Evolutionary conservation across 2,329 filamentous ascomycete species (phyloP).

Genomic region (Ophiostoma pallidulum): DNA sequence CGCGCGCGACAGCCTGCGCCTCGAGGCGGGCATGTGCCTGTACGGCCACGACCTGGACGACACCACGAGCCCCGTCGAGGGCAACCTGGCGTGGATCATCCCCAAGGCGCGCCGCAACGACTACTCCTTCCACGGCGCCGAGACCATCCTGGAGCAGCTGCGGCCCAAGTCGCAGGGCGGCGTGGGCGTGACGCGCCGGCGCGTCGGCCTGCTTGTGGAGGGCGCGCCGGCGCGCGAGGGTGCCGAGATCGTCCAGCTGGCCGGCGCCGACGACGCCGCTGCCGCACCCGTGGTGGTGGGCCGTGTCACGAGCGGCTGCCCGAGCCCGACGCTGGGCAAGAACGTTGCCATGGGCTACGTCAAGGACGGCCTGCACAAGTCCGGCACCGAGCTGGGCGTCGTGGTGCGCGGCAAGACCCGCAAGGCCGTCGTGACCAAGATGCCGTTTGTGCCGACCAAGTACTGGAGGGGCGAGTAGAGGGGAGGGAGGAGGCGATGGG

Average conservation of each 20-base stretch:
- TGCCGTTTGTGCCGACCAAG: conserved; percentile 78
- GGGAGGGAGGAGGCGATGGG: no score
- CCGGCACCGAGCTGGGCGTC: conserved; percentile 70
- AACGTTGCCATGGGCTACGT: conserved; percentile 97
- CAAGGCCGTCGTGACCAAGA: conserved; percentile 68
- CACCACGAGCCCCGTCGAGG: conserved; percentile 50
- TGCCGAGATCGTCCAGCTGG: conserved; percentile 57
- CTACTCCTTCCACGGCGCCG: conserved; percentile 71
- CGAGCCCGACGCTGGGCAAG: conserved; percentile 73
- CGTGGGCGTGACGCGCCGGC: conserved; percentile 56
- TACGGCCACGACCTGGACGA: conserved; percentile 97
- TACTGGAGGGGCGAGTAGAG: conserved; percentile 50
- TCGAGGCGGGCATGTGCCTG: conserved; percentile 98
- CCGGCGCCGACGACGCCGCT: conserved; percentile 26
- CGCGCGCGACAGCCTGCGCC: conserved; percentile 79
- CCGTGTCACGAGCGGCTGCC: conserved; percentile 78
- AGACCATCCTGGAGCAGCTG: conserved; percentile 67
- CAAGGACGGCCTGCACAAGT: conserved; percentile 70
- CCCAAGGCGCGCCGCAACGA: conserved; percentile 62
- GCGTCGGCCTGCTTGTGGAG: conserved; percentile 73
- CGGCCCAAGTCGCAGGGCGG: conserved; percentile 65
- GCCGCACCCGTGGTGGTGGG: conserved; percentile 70
- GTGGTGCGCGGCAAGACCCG: conserved; percentile 67
- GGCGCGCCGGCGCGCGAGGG: conserved; percentile 88
- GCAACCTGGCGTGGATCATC: conserved; percentile 64